Evolutionary conservation across 352 stramenopile species (phyloP).

Genomic region (Phytophthora agathidicida): DNA sequence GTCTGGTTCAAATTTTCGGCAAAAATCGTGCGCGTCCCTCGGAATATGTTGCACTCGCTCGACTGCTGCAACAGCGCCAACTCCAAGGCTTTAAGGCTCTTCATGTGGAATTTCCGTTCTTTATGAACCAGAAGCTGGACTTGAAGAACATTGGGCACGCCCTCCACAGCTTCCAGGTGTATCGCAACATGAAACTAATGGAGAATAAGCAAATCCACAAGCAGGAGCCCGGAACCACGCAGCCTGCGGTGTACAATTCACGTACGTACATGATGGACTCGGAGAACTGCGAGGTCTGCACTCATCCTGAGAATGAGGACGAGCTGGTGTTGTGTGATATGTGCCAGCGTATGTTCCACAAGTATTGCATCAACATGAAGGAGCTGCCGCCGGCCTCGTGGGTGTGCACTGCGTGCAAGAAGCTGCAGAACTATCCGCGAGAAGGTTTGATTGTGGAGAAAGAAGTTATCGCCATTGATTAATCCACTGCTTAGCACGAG

Average conservation of each 20-base stretch:
- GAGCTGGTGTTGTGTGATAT: slow-evolving; percentile 81
- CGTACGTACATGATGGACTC: slow-evolving; percentile 80
- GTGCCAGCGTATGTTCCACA: slow-evolving; percentile 87
- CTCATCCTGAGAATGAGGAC: slow-evolving; percentile 62
- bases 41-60: slow-evolving; percentile 70
- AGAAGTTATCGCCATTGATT: slow-evolving; percentile 79
- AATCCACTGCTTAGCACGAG: slow-evolving; percentile 17
- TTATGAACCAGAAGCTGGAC: slow-evolving; percentile 80
- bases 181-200: slow-evolving; percentile 86
- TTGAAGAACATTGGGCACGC: slow-evolving; percentile 87
- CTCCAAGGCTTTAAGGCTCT: slow-evolving; percentile 83
- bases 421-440: slow-evolving; percentile 63
- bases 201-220: slow-evolving; percentile 75
- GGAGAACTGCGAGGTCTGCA: slow-evolving; percentile 74
- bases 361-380: slow-evolving; percentile 80
- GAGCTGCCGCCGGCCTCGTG: slow-evolving; percentile 79
- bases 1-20: slow-evolving; percentile 84
- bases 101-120: slow-evolving; percentile 80
- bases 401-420: slow-evolving; percentile 80
- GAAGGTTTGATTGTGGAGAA: slow-evolving; percentile 57
- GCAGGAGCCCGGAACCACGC: slow-evolving; percentile 60
- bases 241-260: slow-evolving; percentile 65
- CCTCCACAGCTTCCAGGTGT: slow-evolving; percentile 81
- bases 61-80: slow-evolving; percentile 78
- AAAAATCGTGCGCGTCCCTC: slow-evolving; percentile 72